These are phyloP conservation scores for Excoecaria cochinchinensis DNA, from an alignment of 345 rosid species.

Conservation along the genomic window DNA sequence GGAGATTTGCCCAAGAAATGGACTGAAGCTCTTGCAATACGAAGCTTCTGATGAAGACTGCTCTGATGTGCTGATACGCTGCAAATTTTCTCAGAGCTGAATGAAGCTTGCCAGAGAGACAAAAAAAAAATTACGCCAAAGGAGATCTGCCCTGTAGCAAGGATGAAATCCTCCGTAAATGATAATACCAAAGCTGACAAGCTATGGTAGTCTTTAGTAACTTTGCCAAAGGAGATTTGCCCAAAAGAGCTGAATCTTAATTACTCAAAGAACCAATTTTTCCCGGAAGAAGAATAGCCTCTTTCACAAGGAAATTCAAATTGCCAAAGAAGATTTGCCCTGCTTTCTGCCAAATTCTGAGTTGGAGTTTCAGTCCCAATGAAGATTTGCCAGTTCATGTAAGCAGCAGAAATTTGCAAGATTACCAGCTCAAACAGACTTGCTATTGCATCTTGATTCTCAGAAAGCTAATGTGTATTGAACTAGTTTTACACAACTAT, in stretches of 20 bases:
- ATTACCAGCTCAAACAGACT: constrained; percentile 26
- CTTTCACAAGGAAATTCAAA: constrained; percentile 21
- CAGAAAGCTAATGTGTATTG: constrained; percentile 11
- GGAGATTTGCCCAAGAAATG: constrained; percentile 61
- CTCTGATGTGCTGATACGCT: constrained; percentile 18
- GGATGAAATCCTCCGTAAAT: constrained; percentile 20
- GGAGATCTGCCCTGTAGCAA: constrained; percentile 20
- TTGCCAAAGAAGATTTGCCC: constrained; percentile 60
- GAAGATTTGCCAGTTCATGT: constrained; percentile 16
- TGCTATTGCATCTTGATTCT: constrained; percentile 24
- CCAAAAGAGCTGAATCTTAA: constrained; percentile 33
- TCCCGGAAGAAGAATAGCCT: constrained; percentile 11
- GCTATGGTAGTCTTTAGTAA: constrained; percentile 22
- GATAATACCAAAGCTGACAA: not conserved
- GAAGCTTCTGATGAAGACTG: constrained; percentile 28
- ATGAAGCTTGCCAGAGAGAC: not conserved
- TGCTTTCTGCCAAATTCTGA: constrained; percentile 22
- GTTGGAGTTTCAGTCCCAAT: constrained; percentile 16
- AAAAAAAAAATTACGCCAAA: constrained; percentile 14
- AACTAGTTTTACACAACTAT: constrained; percentile 9
- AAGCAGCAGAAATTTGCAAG: not conserved
- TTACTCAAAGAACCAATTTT: constrained; percentile 1
- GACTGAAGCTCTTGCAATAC: constrained; percentile 34
- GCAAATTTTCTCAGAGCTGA: constrained; percentile 19
- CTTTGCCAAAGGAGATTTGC: constrained; percentile 61